Evolutionary conservation across 495 filamentous ascomycete species (phyloP).

Genomic region (Aspergillus diversus): DNA sequence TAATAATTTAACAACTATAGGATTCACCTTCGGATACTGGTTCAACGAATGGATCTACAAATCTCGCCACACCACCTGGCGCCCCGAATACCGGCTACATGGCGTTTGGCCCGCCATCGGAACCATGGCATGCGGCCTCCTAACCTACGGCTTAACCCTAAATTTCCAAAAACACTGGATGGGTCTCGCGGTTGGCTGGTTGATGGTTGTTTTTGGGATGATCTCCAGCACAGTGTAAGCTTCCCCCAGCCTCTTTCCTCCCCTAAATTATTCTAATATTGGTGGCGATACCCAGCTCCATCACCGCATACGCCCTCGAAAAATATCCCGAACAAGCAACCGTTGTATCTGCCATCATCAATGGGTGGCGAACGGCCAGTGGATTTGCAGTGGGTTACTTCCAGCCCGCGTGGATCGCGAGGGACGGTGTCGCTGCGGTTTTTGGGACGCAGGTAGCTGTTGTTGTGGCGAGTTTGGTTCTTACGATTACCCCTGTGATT

Average conservation of each 20-base stretch:
- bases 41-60: conserved; percentile 44
- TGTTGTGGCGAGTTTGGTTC: conserved; percentile 32
- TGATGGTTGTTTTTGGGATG: conserved; percentile 46
- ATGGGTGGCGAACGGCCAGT: conserved; percentile 48
- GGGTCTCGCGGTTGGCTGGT: conserved; percentile 44
- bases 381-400: conserved; percentile 54
- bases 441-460: conserved; percentile 51
- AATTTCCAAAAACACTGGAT: conserved; percentile 43
- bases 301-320: conserved; percentile 46
- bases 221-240: conserved; percentile 42
- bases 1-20: conserved; percentile 16
- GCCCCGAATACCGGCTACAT: conserved; percentile 39
- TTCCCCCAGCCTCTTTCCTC: not conserved
- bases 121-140: conserved; percentile 35
- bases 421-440: conserved; percentile 43
- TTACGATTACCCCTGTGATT: conserved; percentile 40
- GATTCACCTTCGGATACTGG: conserved; percentile 37
- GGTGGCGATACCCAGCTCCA: conserved; percentile 27
- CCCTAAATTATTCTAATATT: not conserved
- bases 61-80: conserved; percentile 32
- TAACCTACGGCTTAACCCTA: conserved; percentile 42
- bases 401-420: conserved; percentile 47
- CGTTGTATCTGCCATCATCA: conserved; percentile 46
- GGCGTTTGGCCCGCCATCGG: conserved; percentile 42
- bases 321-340: conserved; percentile 48